Base-by-base conservation (phyloP, 2,329 filamentous ascomycete genomes). In the Tetracladium maxilliforme region DNA sequence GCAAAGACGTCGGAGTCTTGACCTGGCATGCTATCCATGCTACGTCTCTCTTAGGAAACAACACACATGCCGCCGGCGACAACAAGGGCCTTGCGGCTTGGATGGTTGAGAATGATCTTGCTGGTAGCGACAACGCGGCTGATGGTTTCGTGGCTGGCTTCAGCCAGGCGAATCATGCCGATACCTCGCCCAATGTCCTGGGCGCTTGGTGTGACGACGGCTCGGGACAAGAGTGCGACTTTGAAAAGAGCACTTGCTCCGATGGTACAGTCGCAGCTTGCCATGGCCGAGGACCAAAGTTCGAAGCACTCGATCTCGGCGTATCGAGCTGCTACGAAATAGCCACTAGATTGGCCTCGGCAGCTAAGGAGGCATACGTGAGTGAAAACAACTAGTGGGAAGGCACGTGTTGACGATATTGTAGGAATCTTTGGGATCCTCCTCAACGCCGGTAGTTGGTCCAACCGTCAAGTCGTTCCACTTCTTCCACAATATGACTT, bases 11-110 rank as follows among this genome's bases (percentile, higher is more conserved):
- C 21, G 86, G 83, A 9, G 58, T 92, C 1, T 52, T 95, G 30
- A 90, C 82, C 10, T 95, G 86, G 81, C 93, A 87, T 46, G 71
- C 87, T 4, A 80, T 86, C 0, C 87, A 95, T 46, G 86, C 86
- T 23, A 95, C 87, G 1, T 92, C 83, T 1, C 69, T 94, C 49
- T 70, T 86, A 14, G 78, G 80, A 27, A 94, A 94, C 52, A 93
- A 93, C 51, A 94, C 84, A 0, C 61, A 93, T 10, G 70, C 90
- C 25, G 75, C 84, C 4, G 87, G 82, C n/a, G 87, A 95, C 48
- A 95, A 95, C 56, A 95, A 95, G 53, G 87, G 87, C 9, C 82
- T 93, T 6, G 86, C 87, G 3, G 80, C 86, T 1, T 78, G 77
- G 43, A 56, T 93, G 9, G 75, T 94, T 26, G 87, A 95, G 45